Base-by-base conservation (phyloP, 1,284 basidiomycete species). In the Melampsora allii-populina region DNA sequence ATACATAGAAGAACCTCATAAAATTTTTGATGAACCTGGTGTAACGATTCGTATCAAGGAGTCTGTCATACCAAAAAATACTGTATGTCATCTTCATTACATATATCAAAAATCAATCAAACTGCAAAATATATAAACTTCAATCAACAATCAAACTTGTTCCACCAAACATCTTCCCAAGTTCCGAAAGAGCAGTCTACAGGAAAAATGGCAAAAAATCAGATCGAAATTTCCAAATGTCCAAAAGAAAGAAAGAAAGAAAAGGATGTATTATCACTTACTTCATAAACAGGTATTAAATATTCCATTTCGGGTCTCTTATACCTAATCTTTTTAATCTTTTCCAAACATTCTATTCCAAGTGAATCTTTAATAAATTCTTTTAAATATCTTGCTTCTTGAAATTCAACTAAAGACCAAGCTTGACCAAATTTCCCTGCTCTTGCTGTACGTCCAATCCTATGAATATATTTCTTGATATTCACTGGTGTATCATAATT, bases 401-500 rank as follows among this genome's bases (percentile, higher is more conserved):
- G 71, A 3, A 53, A 60, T 59, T 98, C 95, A 3, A 98, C 91
- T 76, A 98, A 83, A 2, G 90, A 91, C 94, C 94, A 98, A 0
- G 93, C 93, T 76, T 90, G 87, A 3, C 95, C 95, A 14, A 83
- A 83, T 60, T 90, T 85, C 1, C 93, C 93, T 1, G 95, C 95
- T 75, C 95, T 87, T 3, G 95, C 95, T 0, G 95, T 98, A 50
- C 95, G 86, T 21, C 95, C 95, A 0, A 94, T 94, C 63, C 95
- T 89, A 81, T 98, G 95, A 21, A 98, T 91, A 80, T 98, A 98
- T 82, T 98, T 98, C 65, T 92, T 87, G 86, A 96, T 91, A 80
- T 98, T 95, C n/a, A 97, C 86, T 0, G 95, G 94, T 2, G 88
- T 88, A 81, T 98, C 95, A 82, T 98, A 98, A 77, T 88, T 93